Conservation (phyloP, 2,329 filamentous ascomycete genomes). For the Sporothrix brasiliensis region DNA sequence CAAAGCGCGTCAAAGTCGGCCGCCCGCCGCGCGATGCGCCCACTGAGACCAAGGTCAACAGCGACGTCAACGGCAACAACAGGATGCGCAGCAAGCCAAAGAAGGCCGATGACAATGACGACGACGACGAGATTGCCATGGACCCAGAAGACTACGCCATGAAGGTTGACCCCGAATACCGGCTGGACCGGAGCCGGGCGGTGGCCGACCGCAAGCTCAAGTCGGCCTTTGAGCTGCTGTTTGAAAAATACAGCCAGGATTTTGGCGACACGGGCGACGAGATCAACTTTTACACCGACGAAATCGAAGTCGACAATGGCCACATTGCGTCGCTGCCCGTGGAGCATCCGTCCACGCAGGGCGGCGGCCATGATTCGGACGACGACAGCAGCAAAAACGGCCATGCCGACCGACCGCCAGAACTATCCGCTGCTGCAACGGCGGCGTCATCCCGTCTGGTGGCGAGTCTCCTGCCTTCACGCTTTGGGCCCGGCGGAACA, state of each 20-base stretch:
- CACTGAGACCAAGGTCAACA: not conserved
- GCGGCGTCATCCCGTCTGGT: not conserved
- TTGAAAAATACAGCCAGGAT: conserved; percentile 82
- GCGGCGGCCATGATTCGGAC: conserved; percentile 36
- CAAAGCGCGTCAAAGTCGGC: conserved; percentile 33
- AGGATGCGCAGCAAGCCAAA: not conserved
- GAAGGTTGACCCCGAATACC: conserved; percentile 56
- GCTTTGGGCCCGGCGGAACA: conserved; percentile 30
- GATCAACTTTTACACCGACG: conserved; percentile 79
- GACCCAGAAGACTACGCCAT: conserved; percentile 53
- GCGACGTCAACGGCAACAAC: not conserved
- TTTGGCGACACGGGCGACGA: conserved; percentile 85
- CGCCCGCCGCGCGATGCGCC: conserved; percentile 28
- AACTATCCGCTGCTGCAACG: not conserved
- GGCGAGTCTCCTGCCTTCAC: conserved; percentile 20
- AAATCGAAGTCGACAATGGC: conserved; percentile 88
- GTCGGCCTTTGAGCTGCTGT: conserved; percentile 83
- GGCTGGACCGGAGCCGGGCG: conserved; percentile 64
- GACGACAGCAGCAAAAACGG: conserved; percentile 30
- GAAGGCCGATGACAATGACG: conserved; percentile 28
- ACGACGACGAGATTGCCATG: conserved; percentile 53
- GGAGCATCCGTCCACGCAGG: conserved; percentile 39
- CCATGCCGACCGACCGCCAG: not conserved
- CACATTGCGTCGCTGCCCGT: conserved; percentile 63
- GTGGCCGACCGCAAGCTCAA: conserved; percentile 74